phyloP scores from a whole-genome alignment of 768 basidiomycete genomes.

The Calocera cornea region DNA sequence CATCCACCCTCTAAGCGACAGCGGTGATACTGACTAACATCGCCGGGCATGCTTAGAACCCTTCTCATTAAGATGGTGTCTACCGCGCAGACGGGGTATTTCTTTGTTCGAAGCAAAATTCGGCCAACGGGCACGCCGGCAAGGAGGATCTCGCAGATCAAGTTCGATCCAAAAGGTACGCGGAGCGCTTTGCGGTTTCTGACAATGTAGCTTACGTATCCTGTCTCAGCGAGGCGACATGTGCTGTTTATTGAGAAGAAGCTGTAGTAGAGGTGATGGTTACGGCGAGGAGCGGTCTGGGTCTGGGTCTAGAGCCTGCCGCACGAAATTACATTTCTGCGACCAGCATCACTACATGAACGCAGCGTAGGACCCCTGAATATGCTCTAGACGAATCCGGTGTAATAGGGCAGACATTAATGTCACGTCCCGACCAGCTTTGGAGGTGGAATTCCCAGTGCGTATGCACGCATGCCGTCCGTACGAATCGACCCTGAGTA shows the following conservation, averaged over 20 bases:
- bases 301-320: not conserved
- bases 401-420: too few species aligned
- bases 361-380: not conserved
- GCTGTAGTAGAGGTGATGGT: not conserved
- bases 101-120: not conserved
- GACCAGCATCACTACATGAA: not conserved
- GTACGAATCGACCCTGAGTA: too few species aligned
- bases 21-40: not conserved
- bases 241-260: not conserved
- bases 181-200: not conserved
- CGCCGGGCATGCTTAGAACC: not conserved
- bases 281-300: not conserved
- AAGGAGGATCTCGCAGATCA: not conserved
- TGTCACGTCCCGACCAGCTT: too few species aligned
- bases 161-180: conserved; percentile 1
- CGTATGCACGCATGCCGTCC: too few species aligned
- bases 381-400: too few species aligned
- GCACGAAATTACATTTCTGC: not conserved
- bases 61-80: not conserved
- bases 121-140: too few species aligned
- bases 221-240: not conserved
- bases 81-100: not conserved
- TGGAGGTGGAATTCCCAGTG: too few species aligned
- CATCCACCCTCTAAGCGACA: not conserved
- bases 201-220: not conserved